Evolutionary conservation across 2,329 filamentous ascomycete genomes (phyloP).

Genomic region (Paraphaeosphaeria sporulosa): DNA sequence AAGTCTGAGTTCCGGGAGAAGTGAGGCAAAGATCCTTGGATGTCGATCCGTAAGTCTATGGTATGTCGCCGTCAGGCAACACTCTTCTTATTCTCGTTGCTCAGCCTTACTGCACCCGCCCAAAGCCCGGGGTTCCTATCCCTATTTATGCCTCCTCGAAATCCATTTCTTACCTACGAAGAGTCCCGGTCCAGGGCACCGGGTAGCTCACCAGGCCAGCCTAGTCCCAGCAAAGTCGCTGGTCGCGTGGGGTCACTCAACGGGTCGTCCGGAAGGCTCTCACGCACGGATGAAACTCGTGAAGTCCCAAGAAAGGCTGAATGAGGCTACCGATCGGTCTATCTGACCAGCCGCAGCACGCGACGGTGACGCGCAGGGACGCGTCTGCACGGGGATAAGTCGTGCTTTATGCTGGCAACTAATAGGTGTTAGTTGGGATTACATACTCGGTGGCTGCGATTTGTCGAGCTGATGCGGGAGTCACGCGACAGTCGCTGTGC

Average conservation of each 20-base stretch:
- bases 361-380: constrained; percentile 3
- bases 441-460: background rate
- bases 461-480: background rate
- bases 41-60: too few relatives aligned
- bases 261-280: too few relatives aligned
- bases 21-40: too few relatives aligned
- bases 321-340: background rate
- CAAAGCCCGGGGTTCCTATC: too few relatives aligned
- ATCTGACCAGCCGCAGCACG: constrained; percentile 3
- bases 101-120: too few relatives aligned
- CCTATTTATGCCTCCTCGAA: background rate
- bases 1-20: too few relatives aligned
- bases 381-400: background rate
- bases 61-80: too few relatives aligned
- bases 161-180: background rate
- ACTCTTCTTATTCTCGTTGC: too few relatives aligned
- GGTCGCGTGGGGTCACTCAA: constrained; percentile 3
- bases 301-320: background rate
- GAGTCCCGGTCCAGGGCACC: background rate
- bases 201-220: background rate
- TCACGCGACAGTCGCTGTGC: constrained; percentile 6
- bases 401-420: background rate
- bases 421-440: background rate
- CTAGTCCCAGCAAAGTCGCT: background rate
- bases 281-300: background rate